These are phyloP conservation scores for Blastobotrys muscicola DNA, from an alignment of 805 yeast species.

Conservation along the genomic window DNA sequence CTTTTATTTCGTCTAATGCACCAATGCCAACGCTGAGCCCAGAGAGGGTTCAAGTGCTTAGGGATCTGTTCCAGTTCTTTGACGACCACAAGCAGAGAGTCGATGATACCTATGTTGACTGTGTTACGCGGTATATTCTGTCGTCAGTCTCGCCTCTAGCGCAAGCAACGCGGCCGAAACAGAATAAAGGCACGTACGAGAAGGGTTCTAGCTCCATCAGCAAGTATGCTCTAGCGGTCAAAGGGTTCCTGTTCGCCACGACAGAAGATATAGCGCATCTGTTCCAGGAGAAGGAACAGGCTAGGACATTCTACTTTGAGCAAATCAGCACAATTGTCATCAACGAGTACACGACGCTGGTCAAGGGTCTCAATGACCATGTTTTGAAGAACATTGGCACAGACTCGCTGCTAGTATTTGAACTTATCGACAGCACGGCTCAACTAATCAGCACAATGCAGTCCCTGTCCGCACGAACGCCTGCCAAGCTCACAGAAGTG, in stretches of 20 bases:
- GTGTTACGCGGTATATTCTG: slow-evolving; percentile 13
- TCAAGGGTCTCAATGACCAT: slow-evolving; percentile 31
- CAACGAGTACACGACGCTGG: slow-evolving; percentile 32
- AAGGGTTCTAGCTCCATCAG: slow-evolving; percentile 53
- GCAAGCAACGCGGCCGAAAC: slow-evolving; percentile 8
- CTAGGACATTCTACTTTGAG: slow-evolving; percentile 24
- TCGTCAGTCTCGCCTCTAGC: slow-evolving; percentile 13
- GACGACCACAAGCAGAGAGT: slow-evolving; percentile 21
- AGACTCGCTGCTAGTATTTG: slow-evolving; percentile 48
- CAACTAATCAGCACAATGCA: slow-evolving; percentile 28
- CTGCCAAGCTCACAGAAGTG: slow-evolving; percentile 13
- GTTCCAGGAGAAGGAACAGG: slow-evolving; percentile 28
- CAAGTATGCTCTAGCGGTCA: slow-evolving; percentile 43
- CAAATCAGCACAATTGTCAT: slow-evolving; percentile 30
- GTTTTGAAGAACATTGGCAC: slow-evolving; percentile 36
- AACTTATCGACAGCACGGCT: slow-evolving; percentile 42
- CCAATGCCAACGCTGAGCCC: slow-evolving; percentile 24
- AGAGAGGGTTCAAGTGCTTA: slow-evolving; percentile 27
- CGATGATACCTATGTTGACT: slow-evolving; percentile 16
- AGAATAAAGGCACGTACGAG: slow-evolving; percentile 39
- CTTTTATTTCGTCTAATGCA: slow-evolving; percentile 31
- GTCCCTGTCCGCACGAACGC: slow-evolving; percentile 19
- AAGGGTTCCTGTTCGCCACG: slow-evolving; percentile 43
- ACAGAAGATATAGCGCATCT: slow-evolving; percentile 37
- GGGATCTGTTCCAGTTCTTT: slow-evolving; percentile 39